Conservation (phyloP, 345 rosid species). For the Bruguiera sexangula region DNA sequence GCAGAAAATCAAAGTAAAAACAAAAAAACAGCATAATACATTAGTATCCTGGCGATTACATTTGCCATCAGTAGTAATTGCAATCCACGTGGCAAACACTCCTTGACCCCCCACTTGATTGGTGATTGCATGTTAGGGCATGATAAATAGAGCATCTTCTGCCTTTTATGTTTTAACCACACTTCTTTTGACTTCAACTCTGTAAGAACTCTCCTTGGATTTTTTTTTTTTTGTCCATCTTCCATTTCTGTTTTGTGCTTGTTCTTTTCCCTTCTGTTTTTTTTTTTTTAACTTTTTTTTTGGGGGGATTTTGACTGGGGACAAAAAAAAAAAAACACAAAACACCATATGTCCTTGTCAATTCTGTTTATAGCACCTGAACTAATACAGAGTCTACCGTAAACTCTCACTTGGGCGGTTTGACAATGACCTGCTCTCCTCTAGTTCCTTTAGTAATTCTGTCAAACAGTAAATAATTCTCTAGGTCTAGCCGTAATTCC, state of each 20-base stretch:
- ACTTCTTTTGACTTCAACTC: background rate
- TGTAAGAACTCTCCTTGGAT: background rate
- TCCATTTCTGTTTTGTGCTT: background rate
- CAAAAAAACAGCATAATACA: background rate
- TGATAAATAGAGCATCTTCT: no score
- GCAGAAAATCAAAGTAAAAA: no score
- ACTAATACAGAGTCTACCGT: background rate
- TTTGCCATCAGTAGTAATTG: background rate
- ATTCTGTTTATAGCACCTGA: background rate
- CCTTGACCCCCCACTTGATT: background rate
- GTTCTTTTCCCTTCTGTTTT: background rate
- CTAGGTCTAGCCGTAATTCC: no score
- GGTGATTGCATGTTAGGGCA: background rate
- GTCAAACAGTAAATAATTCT: no score
- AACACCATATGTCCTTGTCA: background rate
- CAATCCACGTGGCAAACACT: background rate
- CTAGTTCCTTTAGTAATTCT: no score
- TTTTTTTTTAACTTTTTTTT: no score
- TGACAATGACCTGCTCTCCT: background rate
- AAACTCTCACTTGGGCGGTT: background rate
- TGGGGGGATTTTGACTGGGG: no score
- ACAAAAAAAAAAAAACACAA: background rate
- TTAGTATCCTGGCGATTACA: background rate
- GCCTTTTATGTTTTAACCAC: background rate
- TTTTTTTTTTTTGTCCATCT: background rate